phyloP scores from a whole-genome alignment of 2,329 filamentous ascomycete genomes.

The Clonostachys sp. region DNA sequence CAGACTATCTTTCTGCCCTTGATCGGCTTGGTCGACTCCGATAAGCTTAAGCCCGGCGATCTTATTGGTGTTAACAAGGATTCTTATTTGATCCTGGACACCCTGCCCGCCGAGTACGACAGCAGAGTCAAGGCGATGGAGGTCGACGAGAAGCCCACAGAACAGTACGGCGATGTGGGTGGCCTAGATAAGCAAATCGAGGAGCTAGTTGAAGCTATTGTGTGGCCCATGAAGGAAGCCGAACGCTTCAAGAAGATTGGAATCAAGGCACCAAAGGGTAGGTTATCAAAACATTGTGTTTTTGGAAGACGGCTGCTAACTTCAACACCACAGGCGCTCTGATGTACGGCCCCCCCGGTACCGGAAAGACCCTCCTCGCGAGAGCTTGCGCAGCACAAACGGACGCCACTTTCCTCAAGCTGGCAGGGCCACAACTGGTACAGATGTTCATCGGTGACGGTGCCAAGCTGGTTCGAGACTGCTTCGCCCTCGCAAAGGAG shows the following conservation, averaged over 20 bases:
- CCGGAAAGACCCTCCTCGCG: conserved; percentile 86
- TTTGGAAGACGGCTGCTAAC: conserved; percentile 65
- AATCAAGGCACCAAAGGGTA: conserved; percentile 99
- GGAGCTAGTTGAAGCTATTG: conserved; percentile 95
- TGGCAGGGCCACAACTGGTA: conserved; percentile 93
- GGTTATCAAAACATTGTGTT: conserved; percentile 69
- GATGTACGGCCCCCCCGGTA: conserved; percentile 95
- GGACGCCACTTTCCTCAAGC: conserved; percentile 97
- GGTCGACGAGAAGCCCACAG: conserved; percentile 98
- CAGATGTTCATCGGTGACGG: conserved; percentile 99
- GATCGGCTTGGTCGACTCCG: conserved; percentile 93
- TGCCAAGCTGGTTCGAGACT: conserved; percentile 94
- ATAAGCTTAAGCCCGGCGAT: conserved; percentile 91
- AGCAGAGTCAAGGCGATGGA: conserved; percentile 99
- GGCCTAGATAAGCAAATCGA: conserved; percentile 98
- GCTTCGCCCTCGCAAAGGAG: conserved; percentile 95
- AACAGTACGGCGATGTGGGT: conserved; percentile 98
- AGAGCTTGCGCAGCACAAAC: conserved; percentile 96
- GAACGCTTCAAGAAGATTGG: conserved; percentile 99
- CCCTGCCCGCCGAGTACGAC: conserved; percentile 94
- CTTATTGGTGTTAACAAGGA: conserved; percentile 99
- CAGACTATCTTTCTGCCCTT: conserved; percentile 98
- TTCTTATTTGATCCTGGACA: conserved; percentile 95
- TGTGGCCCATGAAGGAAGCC: conserved; percentile 99
- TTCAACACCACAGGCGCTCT: conserved; percentile 59